A percentile compares a stretch with the other conserved stretches of the same genome.
Conservation (phyloP, 2,329 filamentous ascomycete species). For the Beauveria varroae region DNA sequence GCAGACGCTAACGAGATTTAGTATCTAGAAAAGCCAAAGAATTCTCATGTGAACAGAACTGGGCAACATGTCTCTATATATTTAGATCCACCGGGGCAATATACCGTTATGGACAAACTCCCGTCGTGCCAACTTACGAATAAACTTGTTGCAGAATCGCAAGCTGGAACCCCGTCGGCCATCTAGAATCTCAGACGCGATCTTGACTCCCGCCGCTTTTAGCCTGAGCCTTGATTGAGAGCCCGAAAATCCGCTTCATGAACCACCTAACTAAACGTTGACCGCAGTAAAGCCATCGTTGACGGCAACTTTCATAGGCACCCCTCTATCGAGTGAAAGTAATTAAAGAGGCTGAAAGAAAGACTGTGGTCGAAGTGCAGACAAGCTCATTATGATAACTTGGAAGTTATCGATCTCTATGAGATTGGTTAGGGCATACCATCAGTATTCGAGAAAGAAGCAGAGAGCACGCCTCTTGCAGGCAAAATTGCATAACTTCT, state of each 20-base stretch:
- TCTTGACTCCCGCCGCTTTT: no score
- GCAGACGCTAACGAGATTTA: neutral
- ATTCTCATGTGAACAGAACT: neutral
- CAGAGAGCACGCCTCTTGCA: neutral
- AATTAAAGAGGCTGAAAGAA: no score
- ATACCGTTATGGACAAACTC: neutral
- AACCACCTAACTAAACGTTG: no score
- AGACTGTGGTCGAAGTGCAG: no score
- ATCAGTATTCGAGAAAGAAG: neutral
- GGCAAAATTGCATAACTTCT: neutral
- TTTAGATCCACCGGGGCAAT: neutral
- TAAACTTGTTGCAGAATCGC: neutral
- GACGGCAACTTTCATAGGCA: no score
- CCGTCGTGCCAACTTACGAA: neutral
- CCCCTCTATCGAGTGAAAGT: no score
- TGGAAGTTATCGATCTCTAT: no score
- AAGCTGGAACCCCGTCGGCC: neutral
- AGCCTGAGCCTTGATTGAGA: no score
- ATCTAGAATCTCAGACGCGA: neutral
- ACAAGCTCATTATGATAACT: no score
- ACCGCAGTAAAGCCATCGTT: no score
- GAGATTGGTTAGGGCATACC: no score
- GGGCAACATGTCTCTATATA: neutral
- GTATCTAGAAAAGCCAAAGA: neutral
- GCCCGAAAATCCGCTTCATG: no score